These are phyloP conservation scores for Magnaporthiopsis poae DNA, from an alignment of 2,329 filamentous ascomycete genomes.

Conservation along the genomic window DNA sequence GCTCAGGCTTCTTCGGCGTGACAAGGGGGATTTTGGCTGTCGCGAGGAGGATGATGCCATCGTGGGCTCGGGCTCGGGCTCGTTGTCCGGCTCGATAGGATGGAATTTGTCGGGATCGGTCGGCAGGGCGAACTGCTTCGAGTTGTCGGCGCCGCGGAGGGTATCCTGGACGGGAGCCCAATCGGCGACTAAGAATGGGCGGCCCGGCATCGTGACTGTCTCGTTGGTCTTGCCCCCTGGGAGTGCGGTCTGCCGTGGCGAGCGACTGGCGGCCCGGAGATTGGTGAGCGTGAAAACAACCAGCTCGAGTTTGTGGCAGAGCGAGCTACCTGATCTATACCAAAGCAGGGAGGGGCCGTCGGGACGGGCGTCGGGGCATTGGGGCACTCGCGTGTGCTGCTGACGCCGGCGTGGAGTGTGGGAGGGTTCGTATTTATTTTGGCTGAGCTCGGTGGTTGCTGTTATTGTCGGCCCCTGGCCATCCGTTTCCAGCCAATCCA, in stretches of 20 bases:
- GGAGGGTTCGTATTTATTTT: not conserved
- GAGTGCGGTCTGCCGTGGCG: not conserved
- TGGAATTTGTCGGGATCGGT: conserved; percentile 6
- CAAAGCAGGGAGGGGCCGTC: not conserved
- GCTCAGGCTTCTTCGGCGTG: conserved; percentile 36
- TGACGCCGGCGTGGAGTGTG: not conserved
- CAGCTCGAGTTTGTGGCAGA: not conserved
- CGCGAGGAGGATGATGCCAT: conserved; percentile 15
- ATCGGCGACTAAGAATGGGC: conserved; percentile 29
- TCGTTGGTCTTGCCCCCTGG: not conserved
- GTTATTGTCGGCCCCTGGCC: not conserved
- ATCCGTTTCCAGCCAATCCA: not conserved
- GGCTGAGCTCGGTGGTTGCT: not conserved
- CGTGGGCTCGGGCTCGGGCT: conserved; percentile 11
- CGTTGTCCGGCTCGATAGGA: conserved; percentile 1
- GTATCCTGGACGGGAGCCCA: conserved; percentile 35
- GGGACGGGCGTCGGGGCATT: not conserved
- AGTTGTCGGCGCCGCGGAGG: conserved; percentile 24
- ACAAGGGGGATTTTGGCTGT: conserved; percentile 18
- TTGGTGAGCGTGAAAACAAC: not conserved
- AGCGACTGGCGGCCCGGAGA: not conserved
- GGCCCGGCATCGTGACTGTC: not conserved
- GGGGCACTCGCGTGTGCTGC: not conserved
- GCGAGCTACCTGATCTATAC: no score
- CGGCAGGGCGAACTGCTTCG: conserved; percentile 1